phyloP scores from a whole-genome alignment of 1,284 basidiomycete species.

The Apiotrichum brassicae region DNA sequence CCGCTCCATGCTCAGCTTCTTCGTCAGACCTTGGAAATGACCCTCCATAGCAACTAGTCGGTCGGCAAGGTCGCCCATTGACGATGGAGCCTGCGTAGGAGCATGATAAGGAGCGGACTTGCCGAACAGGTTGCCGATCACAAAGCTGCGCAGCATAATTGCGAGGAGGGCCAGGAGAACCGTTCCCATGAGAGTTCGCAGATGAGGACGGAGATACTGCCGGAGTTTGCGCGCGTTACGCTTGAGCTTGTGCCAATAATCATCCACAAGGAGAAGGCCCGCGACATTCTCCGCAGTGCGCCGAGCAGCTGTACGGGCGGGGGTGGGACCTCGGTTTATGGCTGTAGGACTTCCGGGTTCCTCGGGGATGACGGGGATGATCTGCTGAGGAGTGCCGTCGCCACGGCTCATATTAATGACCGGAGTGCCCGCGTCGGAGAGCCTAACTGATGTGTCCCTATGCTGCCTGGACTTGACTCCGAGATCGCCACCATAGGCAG shows the following conservation, averaged over 20 bases:
- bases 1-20: conserved; percentile 19
- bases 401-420: not conserved
- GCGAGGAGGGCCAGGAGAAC: too few relatives aligned
- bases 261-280: too few relatives aligned
- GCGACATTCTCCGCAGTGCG: too few relatives aligned
- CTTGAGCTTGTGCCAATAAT: too few relatives aligned
- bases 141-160: too few relatives aligned
- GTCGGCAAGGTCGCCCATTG: conserved; percentile 5
- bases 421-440: not conserved
- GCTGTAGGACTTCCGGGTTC: not conserved
- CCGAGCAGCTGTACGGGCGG: not conserved
- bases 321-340: not conserved
- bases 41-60: conserved; percentile 1
- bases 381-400: not conserved
- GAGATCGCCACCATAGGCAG: too few relatives aligned
- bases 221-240: too few relatives aligned
- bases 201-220: too few relatives aligned
- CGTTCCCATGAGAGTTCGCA: too few relatives aligned
- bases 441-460: not conserved
- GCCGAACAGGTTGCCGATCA: too few relatives aligned
- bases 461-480: too few relatives aligned
- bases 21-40: conserved; percentile 11
- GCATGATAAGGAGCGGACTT: not conserved
- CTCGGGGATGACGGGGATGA: not conserved
- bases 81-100: not conserved